Percentiles rank a stretch among this genome's conserved stretches.
phyloP scores from a whole-genome alignment of 768 basidiomycete genomes.

The Asterophora lycoperdoides region DNA sequence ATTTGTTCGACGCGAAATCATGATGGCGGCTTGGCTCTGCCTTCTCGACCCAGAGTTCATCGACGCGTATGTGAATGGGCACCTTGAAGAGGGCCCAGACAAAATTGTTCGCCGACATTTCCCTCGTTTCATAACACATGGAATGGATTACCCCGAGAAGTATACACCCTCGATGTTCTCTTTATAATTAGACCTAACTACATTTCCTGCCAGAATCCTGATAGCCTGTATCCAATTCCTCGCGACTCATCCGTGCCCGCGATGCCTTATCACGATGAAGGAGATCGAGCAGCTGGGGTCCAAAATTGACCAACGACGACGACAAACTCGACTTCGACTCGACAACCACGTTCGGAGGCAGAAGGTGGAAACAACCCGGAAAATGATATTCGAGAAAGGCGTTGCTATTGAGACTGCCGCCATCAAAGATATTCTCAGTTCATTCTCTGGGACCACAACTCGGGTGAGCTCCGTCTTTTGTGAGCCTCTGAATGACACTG shows the following conservation, averaged over 20 bases:
- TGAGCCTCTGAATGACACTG: neutral
- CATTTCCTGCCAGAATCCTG: too few relatives aligned
- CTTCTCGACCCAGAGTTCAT: constrained; percentile 12
- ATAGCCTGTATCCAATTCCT: constrained; percentile 18
- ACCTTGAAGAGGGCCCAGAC: neutral
- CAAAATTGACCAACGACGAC: too few relatives aligned
- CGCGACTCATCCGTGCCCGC: constrained; percentile 25
- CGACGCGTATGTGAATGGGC: constrained; percentile 8
- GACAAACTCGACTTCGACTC: neutral
- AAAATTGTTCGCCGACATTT: constrained; percentile 1
- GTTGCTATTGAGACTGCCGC: neutral
- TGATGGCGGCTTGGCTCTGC: constrained; percentile 10
- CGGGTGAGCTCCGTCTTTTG: constrained; percentile 11
- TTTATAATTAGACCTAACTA: too few relatives aligned
- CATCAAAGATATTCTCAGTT: constrained; percentile 12
- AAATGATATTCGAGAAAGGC: constrained; percentile 11
- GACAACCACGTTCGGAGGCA: too few relatives aligned
- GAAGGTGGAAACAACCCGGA: constrained; percentile 15
- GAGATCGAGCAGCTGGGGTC: constrained; percentile 27
- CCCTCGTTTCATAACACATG: too few relatives aligned
- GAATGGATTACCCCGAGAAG: too few relatives aligned
- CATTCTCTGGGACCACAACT: constrained; percentile 18
- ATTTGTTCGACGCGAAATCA: constrained; percentile 3
- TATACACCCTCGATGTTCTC: too few relatives aligned
- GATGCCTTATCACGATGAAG: constrained; percentile 20